Percentiles rank a stretch among this genome's conserved stretches.
phyloP scores from a whole-genome alignment of 2,329 filamentous ascomycete genomes.

The Venturia effusa region DNA sequence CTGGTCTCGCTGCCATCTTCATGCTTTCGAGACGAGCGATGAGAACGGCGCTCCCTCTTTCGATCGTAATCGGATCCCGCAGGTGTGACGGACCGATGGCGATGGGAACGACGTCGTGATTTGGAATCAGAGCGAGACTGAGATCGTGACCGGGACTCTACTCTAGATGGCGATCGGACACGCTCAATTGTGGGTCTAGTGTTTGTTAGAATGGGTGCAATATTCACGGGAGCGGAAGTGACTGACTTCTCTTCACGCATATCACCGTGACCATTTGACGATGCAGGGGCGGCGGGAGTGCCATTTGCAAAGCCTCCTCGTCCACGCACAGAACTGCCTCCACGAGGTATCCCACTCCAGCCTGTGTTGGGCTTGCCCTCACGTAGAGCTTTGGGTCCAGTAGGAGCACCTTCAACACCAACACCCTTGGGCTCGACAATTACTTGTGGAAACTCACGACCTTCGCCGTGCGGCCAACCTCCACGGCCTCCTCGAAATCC shows the following conservation, averaged over 20 bases:
- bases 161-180: neutral
- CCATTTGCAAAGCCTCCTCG: conserved; percentile 17
- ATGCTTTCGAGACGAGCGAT: conserved; percentile 33
- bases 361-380: conserved; percentile 78
- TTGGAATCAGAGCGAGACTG: conserved; percentile 29
- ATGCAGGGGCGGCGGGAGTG: conserved; percentile 7
- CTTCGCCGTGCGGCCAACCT: conserved; percentile 35
- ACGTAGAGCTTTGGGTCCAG: conserved; percentile 88
- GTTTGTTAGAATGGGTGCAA: neutral
- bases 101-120: conserved; percentile 26
- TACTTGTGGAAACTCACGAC: conserved; percentile 20
- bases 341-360: conserved; percentile 44
- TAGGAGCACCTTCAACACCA: conserved; percentile 64
- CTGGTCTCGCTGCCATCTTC: conserved; percentile 20
- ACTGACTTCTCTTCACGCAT: neutral
- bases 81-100: conserved; percentile 28
- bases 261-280: neutral
- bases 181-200: neutral
- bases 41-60: conserved; percentile 35
- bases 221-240: neutral
- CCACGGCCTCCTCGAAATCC: conserved; percentile 17
- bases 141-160: conserved; percentile 1
- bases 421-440: conserved; percentile 31
- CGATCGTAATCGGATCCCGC: conserved; percentile 20
- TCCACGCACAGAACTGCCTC: conserved; percentile 8